Evolutionary conservation across 176 grass and related monocot genomes (phyloP).

Genomic region (Typha latifolia): DNA sequence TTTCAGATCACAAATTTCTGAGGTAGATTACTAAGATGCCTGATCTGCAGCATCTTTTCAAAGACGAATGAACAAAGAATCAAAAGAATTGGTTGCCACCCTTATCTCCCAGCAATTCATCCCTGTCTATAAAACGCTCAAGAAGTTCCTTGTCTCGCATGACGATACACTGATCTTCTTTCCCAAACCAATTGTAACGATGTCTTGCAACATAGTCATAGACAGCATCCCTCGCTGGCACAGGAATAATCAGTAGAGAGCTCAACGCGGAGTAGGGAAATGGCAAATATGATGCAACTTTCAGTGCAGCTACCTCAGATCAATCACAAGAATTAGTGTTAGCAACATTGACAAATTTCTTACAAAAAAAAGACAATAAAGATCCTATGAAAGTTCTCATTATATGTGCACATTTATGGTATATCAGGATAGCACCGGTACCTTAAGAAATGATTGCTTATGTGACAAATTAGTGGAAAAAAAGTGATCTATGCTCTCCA

Average conservation of each 20-base stretch:
- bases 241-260: conserved; percentile 50
- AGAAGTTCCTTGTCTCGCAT: conserved; percentile 69
- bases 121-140: conserved; percentile 75
- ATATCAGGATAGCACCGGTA: no score
- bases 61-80: not conserved
- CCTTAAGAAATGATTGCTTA: no score
- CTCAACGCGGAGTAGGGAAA: conserved; percentile 75
- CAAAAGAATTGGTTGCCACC: conserved; percentile 31
- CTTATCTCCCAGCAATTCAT: conserved; percentile 61
- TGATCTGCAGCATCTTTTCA: no score
- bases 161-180: conserved; percentile 65
- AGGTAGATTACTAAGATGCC: no score
- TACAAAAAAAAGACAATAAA: no score
- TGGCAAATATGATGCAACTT: conserved; percentile 78
- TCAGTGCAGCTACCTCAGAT: conserved; percentile 52
- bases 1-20: no score
- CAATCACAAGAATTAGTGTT: not conserved
- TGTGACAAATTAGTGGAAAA: no score
- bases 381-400: no score
- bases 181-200: conserved; percentile 81
- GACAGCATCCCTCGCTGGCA: conserved; percentile 47
- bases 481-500: no score
- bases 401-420: no score
- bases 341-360: not conserved
- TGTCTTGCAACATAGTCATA: conserved; percentile 84